These are phyloP conservation scores for Trypanosoma scelopori DNA, from an alignment of 208 protist genomes.

Conservation along the genomic window DNA sequence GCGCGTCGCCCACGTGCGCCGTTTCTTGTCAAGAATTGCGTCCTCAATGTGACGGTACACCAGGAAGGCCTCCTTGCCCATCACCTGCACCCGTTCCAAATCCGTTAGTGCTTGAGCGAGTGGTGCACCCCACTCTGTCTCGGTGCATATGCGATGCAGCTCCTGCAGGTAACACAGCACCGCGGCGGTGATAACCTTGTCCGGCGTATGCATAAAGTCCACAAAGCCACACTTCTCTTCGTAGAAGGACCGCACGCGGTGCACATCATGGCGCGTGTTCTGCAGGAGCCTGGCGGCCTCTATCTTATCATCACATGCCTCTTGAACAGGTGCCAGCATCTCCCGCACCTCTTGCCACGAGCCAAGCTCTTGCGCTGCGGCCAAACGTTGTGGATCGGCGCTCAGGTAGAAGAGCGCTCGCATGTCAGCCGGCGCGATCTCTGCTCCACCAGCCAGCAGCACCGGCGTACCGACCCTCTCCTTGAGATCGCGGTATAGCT, in stretches of 20 bases:
- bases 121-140: conserved; percentile 69
- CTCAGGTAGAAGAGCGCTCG: conserved; percentile 80
- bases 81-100: conserved; percentile 61
- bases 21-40: conserved; percentile 76
- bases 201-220: conserved; percentile 87
- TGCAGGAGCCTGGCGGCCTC: conserved; percentile 78
- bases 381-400: conserved; percentile 43
- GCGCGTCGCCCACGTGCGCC: conserved; percentile 74
- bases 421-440: conserved; percentile 59
- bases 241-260: conserved; percentile 77
- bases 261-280: conserved; percentile 73
- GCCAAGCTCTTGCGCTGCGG: conserved; percentile 26
- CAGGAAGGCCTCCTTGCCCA: conserved; percentile 71
- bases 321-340: conserved; percentile 41
- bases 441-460: conserved; percentile 27
- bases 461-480: conserved; percentile 44
- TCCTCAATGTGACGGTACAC: conserved; percentile 84
- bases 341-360: conserved; percentile 71
- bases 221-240: conserved; percentile 90
- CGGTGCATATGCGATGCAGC: conserved; percentile 61
- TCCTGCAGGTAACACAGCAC: conserved; percentile 78
- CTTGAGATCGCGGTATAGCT: conserved; percentile 60
- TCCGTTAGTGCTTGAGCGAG: conserved; percentile 70
- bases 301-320: conserved; percentile 68
- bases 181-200: conserved; percentile 83